Percentiles rank a stretch among this genome's conserved stretches.
These are phyloP conservation scores for Fomitopsis serialis DNA, from an alignment of 768 basidiomycete genomes.

Conservation along the genomic window DNA sequence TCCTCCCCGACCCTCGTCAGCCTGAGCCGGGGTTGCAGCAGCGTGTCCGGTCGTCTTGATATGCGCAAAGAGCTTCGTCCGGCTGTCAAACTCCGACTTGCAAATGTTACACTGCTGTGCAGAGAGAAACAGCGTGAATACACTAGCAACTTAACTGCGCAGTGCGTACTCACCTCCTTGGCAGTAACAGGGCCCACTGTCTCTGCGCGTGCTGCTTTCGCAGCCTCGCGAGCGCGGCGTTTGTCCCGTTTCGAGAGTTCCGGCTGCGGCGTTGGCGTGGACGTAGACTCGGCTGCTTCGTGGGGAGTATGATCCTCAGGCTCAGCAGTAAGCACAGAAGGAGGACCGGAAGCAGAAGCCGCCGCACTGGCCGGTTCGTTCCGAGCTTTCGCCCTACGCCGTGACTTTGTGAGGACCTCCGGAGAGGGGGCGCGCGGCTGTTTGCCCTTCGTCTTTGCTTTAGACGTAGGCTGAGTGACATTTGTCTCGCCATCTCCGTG, in stretches of 20 bases:
- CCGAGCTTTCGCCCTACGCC: slow-evolving; percentile 1
- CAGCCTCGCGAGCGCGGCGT: slow-evolving; percentile 66
- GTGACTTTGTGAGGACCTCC: slow-evolving; percentile 9
- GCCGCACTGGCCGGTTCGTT: too few species aligned
- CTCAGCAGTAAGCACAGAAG: background rate
- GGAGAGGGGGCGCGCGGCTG: background rate
- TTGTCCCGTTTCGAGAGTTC: slow-evolving; percentile 76
- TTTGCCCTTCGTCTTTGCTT: background rate
- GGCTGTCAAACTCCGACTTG: slow-evolving; percentile 52
- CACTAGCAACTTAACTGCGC: background rate
- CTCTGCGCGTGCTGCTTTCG: slow-evolving; percentile 52
- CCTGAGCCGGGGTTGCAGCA: slow-evolving; percentile 34
- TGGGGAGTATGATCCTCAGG: background rate
- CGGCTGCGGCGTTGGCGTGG: slow-evolving; percentile 9
- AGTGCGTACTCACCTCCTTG: slow-evolving; percentile 14
- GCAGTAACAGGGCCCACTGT: slow-evolving; percentile 12
- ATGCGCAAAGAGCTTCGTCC: slow-evolving; percentile 72
- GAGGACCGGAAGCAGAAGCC: background rate
- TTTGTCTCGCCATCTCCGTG: too few species aligned
- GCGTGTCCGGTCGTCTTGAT: slow-evolving; percentile 71
- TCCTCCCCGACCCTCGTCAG: slow-evolving; percentile 12
- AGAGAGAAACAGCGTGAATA: slow-evolving; percentile 1
- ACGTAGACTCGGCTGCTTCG: background rate
- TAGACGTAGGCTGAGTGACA: too few species aligned
- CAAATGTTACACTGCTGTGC: slow-evolving; percentile 64